Conservation (phyloP, 2,329 filamentous ascomycete species). For the Epichloe sylvatica region DNA sequence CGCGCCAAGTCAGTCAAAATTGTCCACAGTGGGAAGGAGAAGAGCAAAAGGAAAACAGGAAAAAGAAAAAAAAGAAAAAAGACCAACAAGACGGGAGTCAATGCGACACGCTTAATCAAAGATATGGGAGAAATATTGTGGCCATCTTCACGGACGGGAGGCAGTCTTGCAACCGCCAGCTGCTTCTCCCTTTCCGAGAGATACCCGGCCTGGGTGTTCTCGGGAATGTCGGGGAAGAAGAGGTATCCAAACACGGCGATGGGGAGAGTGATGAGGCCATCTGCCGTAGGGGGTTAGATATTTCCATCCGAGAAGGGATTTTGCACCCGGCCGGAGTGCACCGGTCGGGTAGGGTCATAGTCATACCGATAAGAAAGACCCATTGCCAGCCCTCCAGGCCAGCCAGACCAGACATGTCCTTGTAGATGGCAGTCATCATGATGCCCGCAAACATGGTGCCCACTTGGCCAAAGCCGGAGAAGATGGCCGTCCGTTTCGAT, state of each 20-base stretch:
- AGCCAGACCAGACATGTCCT: constrained; percentile 24
- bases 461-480: constrained; percentile 44
- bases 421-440: constrained; percentile 48
- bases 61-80: no score
- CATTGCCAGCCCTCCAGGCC: constrained; percentile 54
- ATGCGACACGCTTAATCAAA: not conserved
- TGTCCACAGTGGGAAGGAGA: not conserved
- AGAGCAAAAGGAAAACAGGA: no score
- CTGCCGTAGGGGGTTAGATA: no score
- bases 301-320: no score
- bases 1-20: not conserved
- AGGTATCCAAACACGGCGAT: constrained; percentile 22
- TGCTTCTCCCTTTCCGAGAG: constrained; percentile 32
- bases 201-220: constrained; percentile 30
- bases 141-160: not conserved
- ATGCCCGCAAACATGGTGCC: constrained; percentile 40
- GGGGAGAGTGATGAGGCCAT: constrained; percentile 37
- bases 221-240: constrained; percentile 28
- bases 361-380: constrained; percentile 49
- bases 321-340: no score
- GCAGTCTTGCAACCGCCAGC: constrained; percentile 20
- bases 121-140: not conserved
- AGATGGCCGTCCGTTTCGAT: constrained; percentile 49
- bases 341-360: no score
- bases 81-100: not conserved